Conservation (phyloP, 441 rosid genomes). For the Arabidopsis hybrid region DNA sequence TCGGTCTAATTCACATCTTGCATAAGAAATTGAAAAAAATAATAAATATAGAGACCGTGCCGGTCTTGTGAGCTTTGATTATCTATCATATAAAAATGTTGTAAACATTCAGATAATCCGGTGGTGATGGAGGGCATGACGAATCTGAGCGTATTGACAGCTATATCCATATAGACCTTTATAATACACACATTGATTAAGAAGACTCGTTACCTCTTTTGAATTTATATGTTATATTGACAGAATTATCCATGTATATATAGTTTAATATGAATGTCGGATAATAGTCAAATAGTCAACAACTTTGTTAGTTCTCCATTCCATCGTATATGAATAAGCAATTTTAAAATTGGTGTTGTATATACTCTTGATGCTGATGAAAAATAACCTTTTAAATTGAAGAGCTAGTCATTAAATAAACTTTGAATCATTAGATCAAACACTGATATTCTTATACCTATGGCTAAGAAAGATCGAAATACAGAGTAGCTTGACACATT, state of each 20-base stretch:
- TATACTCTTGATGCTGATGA: constrained; percentile 3
- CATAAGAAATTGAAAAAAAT: background rate
- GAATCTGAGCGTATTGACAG: constrained; percentile 35
- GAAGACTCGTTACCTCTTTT: constrained; percentile 20
- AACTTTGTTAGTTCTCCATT: background rate
- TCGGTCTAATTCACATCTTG: background rate
- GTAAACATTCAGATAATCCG: background rate
- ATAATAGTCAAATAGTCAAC: background rate
- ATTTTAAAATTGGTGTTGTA: background rate
- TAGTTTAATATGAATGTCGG: constrained; percentile 10
- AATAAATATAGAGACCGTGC: constrained; percentile 1
- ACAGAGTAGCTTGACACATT: constrained; percentile 8
- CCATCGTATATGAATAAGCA: background rate
- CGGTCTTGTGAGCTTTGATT: background rate
- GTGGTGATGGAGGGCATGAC: constrained; percentile 39
- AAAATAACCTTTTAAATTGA: background rate
- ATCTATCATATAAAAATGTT: constrained; percentile 10
- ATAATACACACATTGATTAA: constrained; percentile 12
- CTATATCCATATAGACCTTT: constrained; percentile 10
- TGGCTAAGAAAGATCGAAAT: background rate
- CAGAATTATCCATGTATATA: constrained; percentile 7
- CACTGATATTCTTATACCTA: background rate
- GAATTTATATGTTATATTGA: background rate
- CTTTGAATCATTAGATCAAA: background rate
- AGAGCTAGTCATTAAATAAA: background rate